Base-by-base conservation (phyloP, 2,329 filamentous ascomycete genomes). In the Claviceps sp. region DNA sequence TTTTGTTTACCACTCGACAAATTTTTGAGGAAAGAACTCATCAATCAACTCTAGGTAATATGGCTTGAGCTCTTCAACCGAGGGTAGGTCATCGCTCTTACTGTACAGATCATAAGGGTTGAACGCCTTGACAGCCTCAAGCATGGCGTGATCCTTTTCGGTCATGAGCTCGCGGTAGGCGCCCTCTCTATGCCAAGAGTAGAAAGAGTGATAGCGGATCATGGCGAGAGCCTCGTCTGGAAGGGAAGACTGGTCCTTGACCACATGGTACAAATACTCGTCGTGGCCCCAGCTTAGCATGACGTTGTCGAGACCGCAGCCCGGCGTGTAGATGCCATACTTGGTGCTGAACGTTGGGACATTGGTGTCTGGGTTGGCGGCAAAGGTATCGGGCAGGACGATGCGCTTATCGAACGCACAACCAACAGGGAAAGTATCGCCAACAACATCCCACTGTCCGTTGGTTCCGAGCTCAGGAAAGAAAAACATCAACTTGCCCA, bases 141-240 rank as follows among this genome's bases (percentile, higher is more conserved):
- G 71, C 83, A 94, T 89, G 61, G 77, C 76, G 66, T 84, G 71
- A 61, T 95, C 89, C 64, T 89, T 84, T 55, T 85, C 81, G 65
- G 84, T 78, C 89, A 95, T 95, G 67, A 95, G 78, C 68, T 88
- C 81, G 55, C 70, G 68, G 70, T 95, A 95, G 6, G 87, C 89
- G 51, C 84, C 84, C 66, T 85, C 83, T 55, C 76, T 80, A 70
- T 95, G 89, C 89, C 89, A 95, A 16, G 89, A 84, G 70, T 95
- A 95, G 71, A 95, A 95, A 5, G 83, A 88, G 71, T 95, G 89
- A 70, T 94, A 95, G 52, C 89, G 76, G 65, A 95, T 93, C 87
- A 95, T 95, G 55, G 89, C 89, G 11, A 95, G 76, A 0, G 85
- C 86, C 75, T 95, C 89, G 47, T 78, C 75, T 0, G 89, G 89